A percentile compares a stretch with the other conserved stretches of the same genome.
Conservation (phyloP, 164 flowering plant genomes). For the Dillenia suffruticosa region DNA sequence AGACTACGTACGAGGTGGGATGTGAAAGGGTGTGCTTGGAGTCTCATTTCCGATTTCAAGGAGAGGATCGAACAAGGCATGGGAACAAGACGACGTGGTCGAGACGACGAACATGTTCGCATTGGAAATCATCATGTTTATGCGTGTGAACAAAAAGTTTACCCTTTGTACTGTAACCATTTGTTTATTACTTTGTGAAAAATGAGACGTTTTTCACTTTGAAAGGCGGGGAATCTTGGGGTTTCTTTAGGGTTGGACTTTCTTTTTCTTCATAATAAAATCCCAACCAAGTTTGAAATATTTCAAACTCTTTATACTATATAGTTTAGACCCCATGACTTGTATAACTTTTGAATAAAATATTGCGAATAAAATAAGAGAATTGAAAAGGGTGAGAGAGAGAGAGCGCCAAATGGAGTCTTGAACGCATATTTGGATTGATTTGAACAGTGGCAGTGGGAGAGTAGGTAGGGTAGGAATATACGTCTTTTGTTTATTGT, state of each 20-base stretch:
- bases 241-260: not conserved
- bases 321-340: no score
- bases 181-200: not conserved
- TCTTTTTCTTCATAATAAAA: no score
- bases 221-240: not conserved
- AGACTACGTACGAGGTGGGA: slow-evolving; percentile 59
- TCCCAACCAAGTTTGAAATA: no score
- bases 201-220: not conserved
- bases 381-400: not conserved
- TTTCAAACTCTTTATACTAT: no score
- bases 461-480: slow-evolving; percentile 24
- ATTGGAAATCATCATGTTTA: slow-evolving; percentile 29
- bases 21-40: slow-evolving; percentile 44
- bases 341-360: no score
- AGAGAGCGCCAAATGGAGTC: slow-evolving; percentile 2
- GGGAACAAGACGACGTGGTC: slow-evolving; percentile 62
- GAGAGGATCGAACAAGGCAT: slow-evolving; percentile 1
- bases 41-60: slow-evolving; percentile 10
- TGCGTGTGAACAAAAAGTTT: not conserved
- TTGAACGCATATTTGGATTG: no score
- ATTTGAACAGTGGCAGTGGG: no score
- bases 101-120: slow-evolving; percentile 44
- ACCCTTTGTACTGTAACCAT: no score
- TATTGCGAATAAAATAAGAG: not conserved
- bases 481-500: slow-evolving; percentile 36